A percentile compares a stretch with the other conserved stretches of the same genome.
These are phyloP conservation scores for Hippophae gyantsensis DNA, from an alignment of 306 rosid species.

Conservation along the genomic window DNA sequence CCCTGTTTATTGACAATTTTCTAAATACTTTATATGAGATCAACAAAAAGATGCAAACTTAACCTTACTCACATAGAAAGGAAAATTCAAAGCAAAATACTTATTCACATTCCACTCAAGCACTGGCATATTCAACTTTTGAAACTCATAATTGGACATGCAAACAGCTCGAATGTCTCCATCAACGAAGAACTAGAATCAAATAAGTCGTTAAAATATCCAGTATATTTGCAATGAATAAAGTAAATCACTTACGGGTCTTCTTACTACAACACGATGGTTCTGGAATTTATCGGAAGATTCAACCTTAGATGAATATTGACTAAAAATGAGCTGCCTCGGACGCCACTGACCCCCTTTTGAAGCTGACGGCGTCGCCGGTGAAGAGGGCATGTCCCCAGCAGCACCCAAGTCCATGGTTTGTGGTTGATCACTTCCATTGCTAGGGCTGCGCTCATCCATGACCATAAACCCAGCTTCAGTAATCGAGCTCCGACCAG, in stretches of 20 bases:
- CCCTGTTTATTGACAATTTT: too few species aligned
- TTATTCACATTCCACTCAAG: too few species aligned
- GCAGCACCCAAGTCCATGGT: constrained; percentile 18
- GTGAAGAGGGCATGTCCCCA: constrained; percentile 13
- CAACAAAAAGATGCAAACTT: too few species aligned
- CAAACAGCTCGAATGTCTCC: too few species aligned
- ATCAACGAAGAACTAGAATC: background rate
- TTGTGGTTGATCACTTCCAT: constrained; percentile 39
- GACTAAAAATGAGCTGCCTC: constrained; percentile 47
- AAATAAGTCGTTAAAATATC: constrained; percentile 9
- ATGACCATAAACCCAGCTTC: constrained; percentile 42
- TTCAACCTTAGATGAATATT: constrained; percentile 30
- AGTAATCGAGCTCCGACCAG: constrained; percentile 38
- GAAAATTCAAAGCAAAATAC: too few species aligned
- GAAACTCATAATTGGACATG: too few species aligned
- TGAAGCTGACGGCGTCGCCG: constrained; percentile 19
- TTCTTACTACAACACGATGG: constrained; percentile 47
- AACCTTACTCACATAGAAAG: too few species aligned
- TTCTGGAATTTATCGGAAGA: constrained; percentile 34
- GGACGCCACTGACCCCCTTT: constrained; percentile 43
- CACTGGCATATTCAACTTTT: too few species aligned
- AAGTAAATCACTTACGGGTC: constrained; percentile 45
- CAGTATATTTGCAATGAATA: constrained; percentile 6
- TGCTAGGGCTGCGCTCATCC: constrained; percentile 58
- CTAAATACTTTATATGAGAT: too few species aligned